These are phyloP conservation scores for Cornus suecica DNA, from an alignment of 148 eudicot species.

Conservation along the genomic window DNA sequence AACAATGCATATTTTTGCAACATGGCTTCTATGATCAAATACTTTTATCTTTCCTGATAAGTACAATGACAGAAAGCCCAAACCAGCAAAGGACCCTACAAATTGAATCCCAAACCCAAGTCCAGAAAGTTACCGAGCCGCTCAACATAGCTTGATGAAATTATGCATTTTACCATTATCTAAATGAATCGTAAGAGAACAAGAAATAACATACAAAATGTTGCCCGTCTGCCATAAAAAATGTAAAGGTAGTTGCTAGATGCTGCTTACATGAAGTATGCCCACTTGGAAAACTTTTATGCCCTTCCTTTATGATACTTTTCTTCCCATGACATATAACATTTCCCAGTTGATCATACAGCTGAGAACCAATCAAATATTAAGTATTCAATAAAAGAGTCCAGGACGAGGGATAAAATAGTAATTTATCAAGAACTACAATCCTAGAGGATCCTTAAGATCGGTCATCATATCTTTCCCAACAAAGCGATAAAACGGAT, in stretches of 20 bases:
- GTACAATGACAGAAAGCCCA: conserved; percentile 46
- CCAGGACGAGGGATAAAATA: background rate
- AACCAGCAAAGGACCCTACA: conserved; percentile 46
- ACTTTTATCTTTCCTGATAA: conserved; percentile 46
- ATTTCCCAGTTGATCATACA: conserved; percentile 37
- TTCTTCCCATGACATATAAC: conserved; percentile 37
- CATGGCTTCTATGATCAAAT: conserved; percentile 41
- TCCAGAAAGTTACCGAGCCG: background rate
- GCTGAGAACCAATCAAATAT: conserved; percentile 13
- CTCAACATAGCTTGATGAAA: background rate
- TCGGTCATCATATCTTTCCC: conserved; percentile 49
- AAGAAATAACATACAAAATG: too few species aligned
- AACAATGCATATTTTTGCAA: conserved; percentile 39
- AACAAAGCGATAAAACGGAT: conserved; percentile 44
- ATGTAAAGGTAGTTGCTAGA: background rate
- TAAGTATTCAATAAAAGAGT: background rate
- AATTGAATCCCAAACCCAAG: background rate
- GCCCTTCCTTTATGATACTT: conserved; percentile 26
- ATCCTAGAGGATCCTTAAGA: conserved; percentile 34
- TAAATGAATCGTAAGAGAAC: too few species aligned
- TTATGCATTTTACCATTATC: background rate
- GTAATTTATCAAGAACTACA: background rate
- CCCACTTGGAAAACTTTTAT: conserved; percentile 44
- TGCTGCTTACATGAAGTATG: conserved; percentile 42
- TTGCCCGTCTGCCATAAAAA: too few species aligned